Evolutionary conservation across 768 basidiomycete genomes (phyloP), one percentile per base, ranked within the genome.

Genomic region (Tephrocybe sp.): DNA sequence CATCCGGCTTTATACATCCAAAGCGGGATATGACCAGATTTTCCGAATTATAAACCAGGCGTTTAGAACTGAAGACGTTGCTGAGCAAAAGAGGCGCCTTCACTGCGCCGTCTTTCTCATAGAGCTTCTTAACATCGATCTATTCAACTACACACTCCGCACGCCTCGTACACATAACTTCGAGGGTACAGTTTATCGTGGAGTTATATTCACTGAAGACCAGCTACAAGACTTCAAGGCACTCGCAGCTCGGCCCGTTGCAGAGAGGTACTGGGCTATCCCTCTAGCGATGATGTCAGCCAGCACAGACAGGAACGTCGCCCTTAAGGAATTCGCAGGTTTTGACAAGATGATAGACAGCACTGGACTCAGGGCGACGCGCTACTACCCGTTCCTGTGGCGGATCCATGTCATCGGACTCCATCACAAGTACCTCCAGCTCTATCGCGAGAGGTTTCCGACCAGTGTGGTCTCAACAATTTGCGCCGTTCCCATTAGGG

Each of bases 271-370:
- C 15, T 56, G 54, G 54, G 54, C 37, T 15, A 45, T 56, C 23
- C 54, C 54, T 7, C 27, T 56, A n/a, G 47, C 54, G 6, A 56
- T 56, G 50, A 56, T 56, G 54, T 56, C 54, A 18, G 54, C 54
- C 10, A 56, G 47, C 38, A 51, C 50, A 6, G 36, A 45, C 50
- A 52, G 25, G 15, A 46, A 37, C 3, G 50, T 56, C 4, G 54
- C 54, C 11, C 47, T 52, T 13, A 54, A 38, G 25, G 41, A 43
- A n/a, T 54, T 54, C 30, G 53, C 53, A 22, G 41, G 49, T 13
- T 16, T 50, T 33, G 45, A 42, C 40, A 40, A 39, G 12, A 31
- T 33, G 42, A 27, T 33, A 13, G 30, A 36, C 25, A 21, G 31
- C 25, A 38, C 30, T 13, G 46, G 24, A 39, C 41, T 5, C 5